Conservation (phyloP, 208 protist genomes). For the Leptomonas seymouri region DNA sequence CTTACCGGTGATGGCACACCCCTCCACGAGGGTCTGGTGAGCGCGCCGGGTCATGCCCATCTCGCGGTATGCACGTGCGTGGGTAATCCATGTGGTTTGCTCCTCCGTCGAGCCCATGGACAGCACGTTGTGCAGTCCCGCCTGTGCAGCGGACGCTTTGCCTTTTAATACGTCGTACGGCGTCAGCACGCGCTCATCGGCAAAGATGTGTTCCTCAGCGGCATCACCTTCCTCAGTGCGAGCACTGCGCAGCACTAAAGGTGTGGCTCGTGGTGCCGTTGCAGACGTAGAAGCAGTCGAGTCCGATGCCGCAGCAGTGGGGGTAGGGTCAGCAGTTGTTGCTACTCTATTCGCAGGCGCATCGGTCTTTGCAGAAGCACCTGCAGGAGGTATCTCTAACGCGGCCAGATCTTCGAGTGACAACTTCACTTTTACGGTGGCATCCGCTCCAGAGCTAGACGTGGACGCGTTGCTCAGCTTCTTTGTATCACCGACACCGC, state of each 20-base stretch:
- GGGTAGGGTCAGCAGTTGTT: background rate
- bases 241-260: conserved; percentile 59
- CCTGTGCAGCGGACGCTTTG: conserved; percentile 32
- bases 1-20: conserved; percentile 61
- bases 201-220: conserved; percentile 73
- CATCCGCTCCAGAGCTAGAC: background rate
- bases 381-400: conserved; percentile 17
- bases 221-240: conserved; percentile 69
- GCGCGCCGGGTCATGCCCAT: conserved; percentile 74
- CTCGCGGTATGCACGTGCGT: conserved; percentile 68
- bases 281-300: background rate
- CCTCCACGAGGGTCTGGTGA: conserved; percentile 64
- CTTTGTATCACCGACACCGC: background rate
- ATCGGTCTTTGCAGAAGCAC: background rate
- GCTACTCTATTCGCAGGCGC: background rate
- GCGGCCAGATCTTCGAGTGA: conserved; percentile 51
- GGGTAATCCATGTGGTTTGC: conserved; percentile 86
- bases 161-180: conserved; percentile 64
- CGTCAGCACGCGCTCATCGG: conserved; percentile 75
- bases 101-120: conserved; percentile 79
- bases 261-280: background rate
- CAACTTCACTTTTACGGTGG: conserved; percentile 29
- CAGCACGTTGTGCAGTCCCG: conserved; percentile 62
- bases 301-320: background rate
- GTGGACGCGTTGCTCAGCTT: background rate